phyloP scores from a whole-genome alignment of 2,329 filamentous ascomycete species.

The Exophiala spinifera region DNA sequence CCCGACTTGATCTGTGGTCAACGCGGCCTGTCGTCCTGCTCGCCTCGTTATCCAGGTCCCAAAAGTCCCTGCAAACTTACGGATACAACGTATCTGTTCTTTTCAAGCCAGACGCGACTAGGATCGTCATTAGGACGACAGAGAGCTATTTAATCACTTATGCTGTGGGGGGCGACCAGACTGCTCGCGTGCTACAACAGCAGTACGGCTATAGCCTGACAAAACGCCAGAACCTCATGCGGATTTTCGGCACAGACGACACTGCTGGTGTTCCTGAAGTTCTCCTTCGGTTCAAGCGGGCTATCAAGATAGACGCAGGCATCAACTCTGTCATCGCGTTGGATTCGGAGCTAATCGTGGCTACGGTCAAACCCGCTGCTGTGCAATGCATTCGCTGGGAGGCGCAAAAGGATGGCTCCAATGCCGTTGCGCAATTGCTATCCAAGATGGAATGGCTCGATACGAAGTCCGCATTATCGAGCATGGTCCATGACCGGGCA shows the following conservation, averaged over 20 bases:
- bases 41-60: slow-evolving; percentile 78
- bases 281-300: slow-evolving; percentile 90
- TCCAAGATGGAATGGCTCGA: slow-evolving; percentile 82
- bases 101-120: slow-evolving; percentile 85
- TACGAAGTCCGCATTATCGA: slow-evolving; percentile 70
- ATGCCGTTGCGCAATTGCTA: slow-evolving; percentile 87
- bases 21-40: slow-evolving; percentile 90
- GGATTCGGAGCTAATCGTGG: slow-evolving; percentile 88
- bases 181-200: slow-evolving; percentile 79
- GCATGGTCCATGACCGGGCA: slow-evolving; percentile 90
- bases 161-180: slow-evolving; percentile 78
- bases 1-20: slow-evolving; percentile 92
- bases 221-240: slow-evolving; percentile 45
- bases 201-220: slow-evolving; percentile 59
- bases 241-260: slow-evolving; percentile 71
- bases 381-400: slow-evolving; percentile 96
- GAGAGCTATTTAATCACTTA: slow-evolving; percentile 91
- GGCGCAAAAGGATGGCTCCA: slow-evolving; percentile 73
- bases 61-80: slow-evolving; percentile 74
- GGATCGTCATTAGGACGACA: slow-evolving; percentile 84
- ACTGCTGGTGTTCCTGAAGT: slow-evolving; percentile 79
- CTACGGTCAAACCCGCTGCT: slow-evolving; percentile 87
- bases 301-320: slow-evolving; percentile 95
- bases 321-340: slow-evolving; percentile 84
- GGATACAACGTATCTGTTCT: slow-evolving; percentile 81